Evolutionary conservation across 129 eudicot genomes (phyloP).

Genomic region (Tagetes erecta): DNA sequence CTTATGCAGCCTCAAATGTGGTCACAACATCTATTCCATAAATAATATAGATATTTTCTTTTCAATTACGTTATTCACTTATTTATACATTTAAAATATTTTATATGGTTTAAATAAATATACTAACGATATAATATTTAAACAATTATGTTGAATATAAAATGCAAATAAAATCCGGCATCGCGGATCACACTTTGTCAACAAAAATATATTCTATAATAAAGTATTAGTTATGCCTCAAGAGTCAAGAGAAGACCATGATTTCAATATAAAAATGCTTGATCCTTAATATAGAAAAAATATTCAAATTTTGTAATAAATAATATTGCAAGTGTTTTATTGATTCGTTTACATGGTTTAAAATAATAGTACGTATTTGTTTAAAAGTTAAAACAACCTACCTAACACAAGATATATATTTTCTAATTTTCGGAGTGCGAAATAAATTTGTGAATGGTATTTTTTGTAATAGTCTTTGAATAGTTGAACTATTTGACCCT

Average conservation of each 20-base stretch:
- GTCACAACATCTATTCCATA: not conserved
- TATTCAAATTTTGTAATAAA: too few species aligned
- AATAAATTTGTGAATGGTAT: not conserved
- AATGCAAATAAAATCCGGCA: slow-evolving; percentile 3
- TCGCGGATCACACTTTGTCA: not conserved
- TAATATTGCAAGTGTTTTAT: not conserved
- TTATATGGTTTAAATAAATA: not conserved
- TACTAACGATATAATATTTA: too few species aligned
- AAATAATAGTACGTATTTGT: not conserved
- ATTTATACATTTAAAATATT: not conserved
- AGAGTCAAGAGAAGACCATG: slow-evolving; percentile 8
- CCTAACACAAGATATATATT: not conserved
- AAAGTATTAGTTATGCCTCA: not conserved
- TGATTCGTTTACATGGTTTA: not conserved
- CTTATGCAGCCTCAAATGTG: slow-evolving; percentile 24
- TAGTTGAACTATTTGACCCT: slow-evolving; percentile 3
- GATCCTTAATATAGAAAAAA: too few species aligned
- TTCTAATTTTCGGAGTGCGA: not conserved
- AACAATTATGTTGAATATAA: not conserved
- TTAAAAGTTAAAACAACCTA: not conserved
- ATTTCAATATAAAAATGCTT: not conserved
- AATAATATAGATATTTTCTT: slow-evolving; percentile 11
- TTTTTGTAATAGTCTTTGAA: not conserved
- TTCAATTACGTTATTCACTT: not conserved
- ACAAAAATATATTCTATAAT: not conserved